Evolutionary conservation across 345 rosid species (phyloP), one percentile per base, ranked within the genome.

Genomic region (Camelina sativa): DNA sequence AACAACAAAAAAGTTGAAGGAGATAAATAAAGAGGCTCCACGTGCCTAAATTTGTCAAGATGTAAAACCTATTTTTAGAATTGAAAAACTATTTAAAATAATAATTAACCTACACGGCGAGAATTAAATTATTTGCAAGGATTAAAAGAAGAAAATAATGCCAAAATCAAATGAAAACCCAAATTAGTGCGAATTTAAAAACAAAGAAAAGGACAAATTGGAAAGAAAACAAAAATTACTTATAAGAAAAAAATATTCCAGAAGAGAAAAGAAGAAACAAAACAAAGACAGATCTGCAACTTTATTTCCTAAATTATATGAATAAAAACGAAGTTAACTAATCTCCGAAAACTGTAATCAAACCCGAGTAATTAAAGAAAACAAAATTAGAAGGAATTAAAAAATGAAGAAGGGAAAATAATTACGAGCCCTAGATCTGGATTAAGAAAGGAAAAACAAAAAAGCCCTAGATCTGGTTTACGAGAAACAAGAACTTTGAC

Each of bases 401-500:
- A 47, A 38, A 46, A 15, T 15, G 20, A 41, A 19, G 61, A 59
- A 30, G 23, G 19, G 40, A 20, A n/a, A 16, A 0, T 10, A 48
- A 68, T 6, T 4, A 37, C 4, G 28, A 62, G 4, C 71, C 75
- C 62, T 60, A 60, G 62, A 75, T 75, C 73, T 74, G 44, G 41
- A 20, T 50, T 58, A 52, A 35, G 35, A 17, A 35, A 46, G 7
- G 30, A 7, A 16, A 17, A 60, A 38, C 8, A 34, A 34, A 34
- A 55, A 65, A 46, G 28, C 48, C 71, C 65, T 73, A 65, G 71
- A 74, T 65, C 77, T 74, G 65, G 40, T 20, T 43, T 12, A 4
- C 38, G 23, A 69, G 66, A 72, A 71, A 59, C 47, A 32, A 72
- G 51, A 78, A 67, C 52, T 60, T 59, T 60, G 73, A 66, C 58